A percentile compares a stretch with the other conserved stretches of the same genome.
These are phyloP conservation scores for Dendrostoma leiphaemia DNA, from an alignment of 2,329 filamentous ascomycete genomes.

Conservation along the genomic window DNA sequence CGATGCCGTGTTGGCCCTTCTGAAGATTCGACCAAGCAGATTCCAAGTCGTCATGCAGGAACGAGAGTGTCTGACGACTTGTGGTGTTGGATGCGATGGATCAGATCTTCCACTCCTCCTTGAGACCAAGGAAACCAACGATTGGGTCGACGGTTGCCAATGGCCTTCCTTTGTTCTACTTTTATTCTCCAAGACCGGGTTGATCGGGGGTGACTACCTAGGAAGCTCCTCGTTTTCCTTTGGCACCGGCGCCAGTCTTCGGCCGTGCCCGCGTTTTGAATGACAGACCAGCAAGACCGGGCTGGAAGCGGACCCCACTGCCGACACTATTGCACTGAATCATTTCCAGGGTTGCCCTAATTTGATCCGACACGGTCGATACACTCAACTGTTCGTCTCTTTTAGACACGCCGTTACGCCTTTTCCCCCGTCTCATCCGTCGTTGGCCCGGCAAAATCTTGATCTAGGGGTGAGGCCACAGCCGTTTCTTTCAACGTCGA, in stretches of 20 bases:
- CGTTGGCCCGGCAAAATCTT: too few relatives aligned
- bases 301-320: too few relatives aligned
- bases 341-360: neutral
- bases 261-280: conserved; percentile 13
- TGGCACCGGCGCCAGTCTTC: conserved; percentile 3
- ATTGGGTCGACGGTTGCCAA: neutral
- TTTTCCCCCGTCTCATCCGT: too few relatives aligned
- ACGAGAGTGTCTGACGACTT: neutral
- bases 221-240: conserved; percentile 2
- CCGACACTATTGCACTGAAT: neutral
- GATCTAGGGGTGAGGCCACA: too few relatives aligned
- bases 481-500: too few relatives aligned
- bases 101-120: neutral
- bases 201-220: too few relatives aligned
- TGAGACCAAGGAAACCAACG: neutral
- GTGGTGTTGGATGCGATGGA: neutral
- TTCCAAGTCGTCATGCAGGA: neutral
- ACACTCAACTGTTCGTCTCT: neutral
- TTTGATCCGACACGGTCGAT: neutral
- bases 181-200: neutral
- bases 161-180: neutral
- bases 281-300: too few relatives aligned
- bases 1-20: neutral
- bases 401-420: too few relatives aligned
- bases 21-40: neutral